Evolutionary conservation across 257 asterid species (phyloP).

Genomic region (Nicotiana tabacum): DNA sequence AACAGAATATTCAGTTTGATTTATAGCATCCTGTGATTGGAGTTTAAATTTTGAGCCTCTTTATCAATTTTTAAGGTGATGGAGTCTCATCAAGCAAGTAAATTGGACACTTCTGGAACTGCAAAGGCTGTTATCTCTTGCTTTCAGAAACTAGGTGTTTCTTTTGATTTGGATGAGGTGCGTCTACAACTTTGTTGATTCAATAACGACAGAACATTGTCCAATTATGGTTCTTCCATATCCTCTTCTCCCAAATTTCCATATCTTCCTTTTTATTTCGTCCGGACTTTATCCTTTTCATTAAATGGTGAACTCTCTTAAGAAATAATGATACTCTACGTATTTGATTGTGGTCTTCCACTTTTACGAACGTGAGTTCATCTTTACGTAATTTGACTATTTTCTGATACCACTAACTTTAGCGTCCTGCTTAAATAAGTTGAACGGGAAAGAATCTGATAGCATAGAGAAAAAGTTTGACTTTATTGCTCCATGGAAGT

Average conservation of each 20-base stretch:
- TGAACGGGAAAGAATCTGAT: not conserved
- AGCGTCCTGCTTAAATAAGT: not conserved
- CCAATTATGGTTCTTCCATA: not conserved
- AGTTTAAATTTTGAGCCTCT: not conserved
- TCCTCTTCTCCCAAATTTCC: not conserved
- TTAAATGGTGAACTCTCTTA: not conserved
- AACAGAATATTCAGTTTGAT: not conserved
- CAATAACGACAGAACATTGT: not conserved
- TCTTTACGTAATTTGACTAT: not conserved
- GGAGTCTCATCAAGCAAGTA: constrained; percentile 97
- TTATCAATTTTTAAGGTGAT: constrained; percentile 43
- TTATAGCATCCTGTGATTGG: not conserved
- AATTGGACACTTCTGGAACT: constrained; percentile 90
- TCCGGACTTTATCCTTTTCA: not conserved
- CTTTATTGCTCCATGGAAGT: not conserved
- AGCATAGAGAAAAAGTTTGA: not conserved
- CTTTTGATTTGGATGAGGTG: constrained; percentile 70
- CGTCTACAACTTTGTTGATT: not conserved
- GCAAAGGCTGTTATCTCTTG: constrained; percentile 93
- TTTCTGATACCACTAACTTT: not conserved
- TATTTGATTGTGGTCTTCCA: not conserved
- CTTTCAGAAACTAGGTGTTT: constrained; percentile 81
- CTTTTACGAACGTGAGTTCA: not conserved
- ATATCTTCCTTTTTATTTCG: not conserved
- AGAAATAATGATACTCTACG: not conserved